phyloP scores from a whole-genome alignment of 2,329 filamentous ascomycete species.

The Rhinocladiella similis region DNA sequence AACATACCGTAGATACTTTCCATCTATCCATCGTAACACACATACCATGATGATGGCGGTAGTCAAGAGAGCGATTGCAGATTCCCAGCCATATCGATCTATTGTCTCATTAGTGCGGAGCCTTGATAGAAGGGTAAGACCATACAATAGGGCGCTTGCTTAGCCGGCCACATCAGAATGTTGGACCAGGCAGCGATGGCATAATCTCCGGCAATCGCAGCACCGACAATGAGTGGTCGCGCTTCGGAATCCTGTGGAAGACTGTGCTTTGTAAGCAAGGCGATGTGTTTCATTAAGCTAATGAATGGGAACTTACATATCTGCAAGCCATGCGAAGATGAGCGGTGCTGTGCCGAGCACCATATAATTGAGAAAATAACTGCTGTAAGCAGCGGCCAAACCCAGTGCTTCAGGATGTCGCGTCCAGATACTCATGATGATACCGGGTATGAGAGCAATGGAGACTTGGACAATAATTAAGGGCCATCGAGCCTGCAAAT shows the following conservation, averaged over 20 bases:
- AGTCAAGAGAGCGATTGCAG: conserved; percentile 45
- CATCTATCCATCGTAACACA: conserved; percentile 40
- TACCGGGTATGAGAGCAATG: conserved; percentile 50
- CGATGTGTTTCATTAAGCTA: background rate
- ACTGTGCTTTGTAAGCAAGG: background rate
- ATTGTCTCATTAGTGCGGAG: background rate
- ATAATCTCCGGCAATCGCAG: conserved; percentile 52
- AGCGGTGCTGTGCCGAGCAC: conserved; percentile 53
- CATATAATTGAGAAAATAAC: conserved; percentile 53
- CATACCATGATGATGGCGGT: conserved; percentile 50
- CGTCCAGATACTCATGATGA: conserved; percentile 58
- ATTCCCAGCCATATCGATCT: conserved; percentile 51
- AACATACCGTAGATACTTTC: conserved; percentile 34
- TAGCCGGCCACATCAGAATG: conserved; percentile 54
- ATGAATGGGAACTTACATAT: conserved; percentile 4
- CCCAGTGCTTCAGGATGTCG: conserved; percentile 44
- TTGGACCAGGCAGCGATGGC: conserved; percentile 54
- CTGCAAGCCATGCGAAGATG: conserved; percentile 34
- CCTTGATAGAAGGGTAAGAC: background rate
- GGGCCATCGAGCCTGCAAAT: conserved; percentile 51
- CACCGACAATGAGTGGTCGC: conserved; percentile 50
- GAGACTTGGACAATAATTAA: conserved; percentile 50
- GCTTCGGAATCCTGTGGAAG: conserved; percentile 52
- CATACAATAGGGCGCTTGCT: conserved; percentile 48
- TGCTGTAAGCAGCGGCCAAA: conserved; percentile 51